Base-by-base conservation (phyloP, 306 rosid species). In the Comarum palustre region DNA sequence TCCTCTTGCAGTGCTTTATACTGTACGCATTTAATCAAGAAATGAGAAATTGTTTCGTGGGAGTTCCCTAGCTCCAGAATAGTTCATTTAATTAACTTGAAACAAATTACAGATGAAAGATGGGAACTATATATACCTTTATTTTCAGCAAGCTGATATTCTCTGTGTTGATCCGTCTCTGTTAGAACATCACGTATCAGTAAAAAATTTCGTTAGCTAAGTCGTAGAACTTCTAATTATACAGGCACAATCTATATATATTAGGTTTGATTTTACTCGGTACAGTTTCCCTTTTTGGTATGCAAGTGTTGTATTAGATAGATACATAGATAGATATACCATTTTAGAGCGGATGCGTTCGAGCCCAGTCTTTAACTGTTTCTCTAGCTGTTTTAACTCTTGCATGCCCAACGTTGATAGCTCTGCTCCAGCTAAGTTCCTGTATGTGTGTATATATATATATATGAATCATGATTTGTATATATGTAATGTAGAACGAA, bases 371-470 rank as follows among this genome's bases (percentile, higher is more conserved):
- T 65, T 87, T 48, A 81, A 52, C 55, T 87, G 91, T 42, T 83
- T 75, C 62, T 87, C 91, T 0, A 84, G 58, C 79, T 82, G 83
- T 43, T 76, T 82, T 42, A 87, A 39, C 69, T 87, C 91, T 78
- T 74, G 83, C 69, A 85, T 4, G 13, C 81, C 82, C 73, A 87
- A 72, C n/a, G 4, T 29, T 41, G 72, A 80, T 1, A 87, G 78
- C 81, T 84, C 87, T 51, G 83, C 87, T 57, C 87, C 89, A 47
- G 16, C 77, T 71, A 82, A 78, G 69, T 87, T 76, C 74, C 91
- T 87, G 38, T 1, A 13, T 0, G 24, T 16, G 34, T 3, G 5
- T 46, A 14, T n/a, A n/a, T n/a, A n/a, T 38, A 1, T 48, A 17
- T 34, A 6, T 34, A 34, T 36, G 27, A 69, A 20, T 38, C 25